phyloP scores from a whole-genome alignment of 768 basidiomycete genomes.

The Phaffia australis region DNA sequence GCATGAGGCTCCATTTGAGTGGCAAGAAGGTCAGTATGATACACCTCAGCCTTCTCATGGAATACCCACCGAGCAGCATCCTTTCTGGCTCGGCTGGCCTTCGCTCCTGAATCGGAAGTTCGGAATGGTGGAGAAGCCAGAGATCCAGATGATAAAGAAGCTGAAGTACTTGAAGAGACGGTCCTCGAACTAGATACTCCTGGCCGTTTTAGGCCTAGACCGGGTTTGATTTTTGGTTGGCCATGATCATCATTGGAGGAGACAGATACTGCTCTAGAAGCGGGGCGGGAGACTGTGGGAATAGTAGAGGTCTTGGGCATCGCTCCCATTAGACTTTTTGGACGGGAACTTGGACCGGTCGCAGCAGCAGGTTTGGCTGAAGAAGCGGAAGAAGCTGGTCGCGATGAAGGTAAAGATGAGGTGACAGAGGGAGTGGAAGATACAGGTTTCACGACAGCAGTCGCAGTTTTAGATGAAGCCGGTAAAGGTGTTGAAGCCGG shows the following conservation, averaged over 20 bases:
- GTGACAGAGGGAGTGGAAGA: constrained; percentile 4
- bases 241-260: constrained; percentile 10
- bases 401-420: neutral
- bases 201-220: constrained; percentile 12
- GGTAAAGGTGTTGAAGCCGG: constrained; percentile 20
- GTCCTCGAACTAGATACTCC: neutral
- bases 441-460: neutral
- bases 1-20: constrained; percentile 82
- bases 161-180: constrained; percentile 41
- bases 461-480: constrained; percentile 1
- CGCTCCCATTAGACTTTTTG: too few species aligned
- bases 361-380: constrained; percentile 14
- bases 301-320: constrained; percentile 8
- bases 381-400: constrained; percentile 9
- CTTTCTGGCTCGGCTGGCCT: constrained; percentile 52
- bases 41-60: constrained; percentile 58
- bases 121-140: constrained; percentile 42
- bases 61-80: constrained; percentile 75
- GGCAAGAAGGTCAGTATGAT: constrained; percentile 73
- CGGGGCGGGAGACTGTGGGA: neutral
- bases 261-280: constrained; percentile 3
- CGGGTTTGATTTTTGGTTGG: neutral
- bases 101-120: constrained; percentile 52
- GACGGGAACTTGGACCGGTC: neutral
- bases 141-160: constrained; percentile 40